Evolutionary conservation across 176 grass and related monocot genomes (phyloP).

Genomic region (Eleusine indica): DNA sequence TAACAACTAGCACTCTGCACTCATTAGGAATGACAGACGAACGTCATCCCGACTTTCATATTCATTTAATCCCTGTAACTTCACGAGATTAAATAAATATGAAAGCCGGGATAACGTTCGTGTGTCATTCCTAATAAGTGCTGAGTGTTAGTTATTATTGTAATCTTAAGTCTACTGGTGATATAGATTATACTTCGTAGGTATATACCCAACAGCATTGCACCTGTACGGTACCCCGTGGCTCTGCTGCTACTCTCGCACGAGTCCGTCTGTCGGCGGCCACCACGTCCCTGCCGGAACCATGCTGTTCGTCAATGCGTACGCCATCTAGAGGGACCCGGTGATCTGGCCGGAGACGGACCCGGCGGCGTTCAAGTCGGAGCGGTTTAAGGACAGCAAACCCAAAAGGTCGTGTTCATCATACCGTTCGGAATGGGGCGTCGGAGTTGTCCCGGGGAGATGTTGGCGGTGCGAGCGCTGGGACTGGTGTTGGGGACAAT

Average conservation of each 20-base stretch:
- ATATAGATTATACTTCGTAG: no score
- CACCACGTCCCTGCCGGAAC: conserved; percentile 36
- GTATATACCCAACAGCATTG: not conserved
- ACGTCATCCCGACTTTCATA: no score
- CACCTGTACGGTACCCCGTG: conserved; percentile 29
- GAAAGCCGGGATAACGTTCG: no score
- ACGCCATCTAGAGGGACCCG: conserved; percentile 59
- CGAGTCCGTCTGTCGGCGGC: conserved; percentile 29
- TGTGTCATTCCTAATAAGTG: no score
- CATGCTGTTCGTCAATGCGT: conserved; percentile 55
- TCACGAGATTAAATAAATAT: no score
- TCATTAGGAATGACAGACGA: no score
- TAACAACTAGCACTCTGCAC: no score
- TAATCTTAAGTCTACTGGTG: no score
- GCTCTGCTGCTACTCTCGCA: conserved; percentile 46
- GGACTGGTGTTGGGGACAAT: conserved; percentile 42
- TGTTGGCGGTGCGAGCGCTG: conserved; percentile 17
- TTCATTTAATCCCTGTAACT: no score
- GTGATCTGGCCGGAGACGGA: no score
- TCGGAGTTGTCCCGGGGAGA: conserved; percentile 54
- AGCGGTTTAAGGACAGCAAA: conserved; percentile 32
- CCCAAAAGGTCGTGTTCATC: not conserved
- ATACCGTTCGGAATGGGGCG: conserved; percentile 58
- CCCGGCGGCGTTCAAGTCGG: conserved; percentile 38
- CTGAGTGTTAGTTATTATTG: no score